phyloP scores from a whole-genome alignment of 2,329 filamentous ascomycete species.

The Xylaria sp. region DNA sequence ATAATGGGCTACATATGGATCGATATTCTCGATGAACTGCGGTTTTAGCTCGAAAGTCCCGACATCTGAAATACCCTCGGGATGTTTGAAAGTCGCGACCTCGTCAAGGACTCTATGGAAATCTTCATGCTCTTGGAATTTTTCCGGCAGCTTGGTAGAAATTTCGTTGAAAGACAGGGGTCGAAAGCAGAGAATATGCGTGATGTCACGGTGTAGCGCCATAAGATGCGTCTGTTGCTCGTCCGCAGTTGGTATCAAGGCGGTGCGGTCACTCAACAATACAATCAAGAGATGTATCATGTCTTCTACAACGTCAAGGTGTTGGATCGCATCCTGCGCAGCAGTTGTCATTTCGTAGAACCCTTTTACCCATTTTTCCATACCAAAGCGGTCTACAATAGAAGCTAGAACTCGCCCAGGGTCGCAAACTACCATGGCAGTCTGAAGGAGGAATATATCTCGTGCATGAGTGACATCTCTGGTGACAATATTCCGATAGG shows the following conservation, averaged over 20 bases:
- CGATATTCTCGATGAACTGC: slow-evolving; percentile 85
- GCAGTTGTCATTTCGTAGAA: slow-evolving; percentile 77
- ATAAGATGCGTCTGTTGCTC: slow-evolving; percentile 72
- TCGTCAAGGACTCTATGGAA: slow-evolving; percentile 86
- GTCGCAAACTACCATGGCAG: slow-evolving; percentile 86
- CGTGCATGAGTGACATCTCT: slow-evolving; percentile 93
- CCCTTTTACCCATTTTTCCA: slow-evolving; percentile 87
- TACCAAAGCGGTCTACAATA: slow-evolving; percentile 90
- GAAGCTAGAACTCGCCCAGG: slow-evolving; percentile 86
- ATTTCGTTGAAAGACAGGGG: slow-evolving; percentile 95
- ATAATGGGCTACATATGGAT: slow-evolving; percentile 96
- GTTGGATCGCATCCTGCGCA: slow-evolving; percentile 85
- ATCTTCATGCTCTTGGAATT: slow-evolving; percentile 86
- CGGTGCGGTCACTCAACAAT: slow-evolving; percentile 86
- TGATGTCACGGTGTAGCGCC: slow-evolving; percentile 87
- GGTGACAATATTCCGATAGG: slow-evolving; percentile 88
- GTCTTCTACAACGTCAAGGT: slow-evolving; percentile 93
- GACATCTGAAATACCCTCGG: slow-evolving; percentile 90
- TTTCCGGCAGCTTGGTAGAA: slow-evolving; percentile 84
- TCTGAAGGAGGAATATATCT: slow-evolving; percentile 93
- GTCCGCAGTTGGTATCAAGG: slow-evolving; percentile 75
- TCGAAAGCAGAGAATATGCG: slow-evolving; percentile 95
- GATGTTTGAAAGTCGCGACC: slow-evolving; percentile 88
- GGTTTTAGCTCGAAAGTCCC: slow-evolving; percentile 94
- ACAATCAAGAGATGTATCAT: slow-evolving; percentile 94